Percentiles rank a stretch among this genome's conserved stretches.
Conservation (phyloP, 2,329 filamentous ascomycete species). For the Colletotrichum theobromicola region DNA sequence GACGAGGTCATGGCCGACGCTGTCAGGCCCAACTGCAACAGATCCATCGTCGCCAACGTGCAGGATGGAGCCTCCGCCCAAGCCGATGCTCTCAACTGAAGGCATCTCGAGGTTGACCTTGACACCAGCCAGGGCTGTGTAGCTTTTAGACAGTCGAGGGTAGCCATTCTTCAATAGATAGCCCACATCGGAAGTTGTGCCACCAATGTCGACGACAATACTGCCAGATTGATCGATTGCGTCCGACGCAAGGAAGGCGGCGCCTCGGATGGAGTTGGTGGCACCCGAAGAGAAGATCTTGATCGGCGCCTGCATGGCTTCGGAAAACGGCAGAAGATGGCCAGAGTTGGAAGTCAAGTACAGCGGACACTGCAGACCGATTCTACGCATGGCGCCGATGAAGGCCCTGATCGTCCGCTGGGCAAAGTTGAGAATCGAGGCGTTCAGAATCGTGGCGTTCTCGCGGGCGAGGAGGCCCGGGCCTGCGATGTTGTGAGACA, state of each 20-base stretch:
- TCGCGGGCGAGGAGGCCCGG: constrained; percentile 52
- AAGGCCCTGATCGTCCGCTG: constrained; percentile 51
- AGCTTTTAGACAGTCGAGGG: constrained; percentile 26
- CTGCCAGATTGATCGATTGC: constrained; percentile 12
- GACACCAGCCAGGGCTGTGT: constrained; percentile 25
- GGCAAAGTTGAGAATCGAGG: constrained; percentile 52
- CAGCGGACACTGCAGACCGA: constrained; percentile 42
- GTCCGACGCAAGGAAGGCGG: constrained; percentile 21
- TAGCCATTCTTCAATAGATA: constrained; percentile 26
- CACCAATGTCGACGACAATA: constrained; percentile 27
- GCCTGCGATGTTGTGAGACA: constrained; percentile 39
- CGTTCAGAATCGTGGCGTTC: constrained; percentile 59
- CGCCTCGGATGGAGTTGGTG: constrained; percentile 29
- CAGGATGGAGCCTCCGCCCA: constrained; percentile 26
- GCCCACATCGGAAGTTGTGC: constrained; percentile 27
- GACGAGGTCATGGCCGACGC: constrained; percentile 27
- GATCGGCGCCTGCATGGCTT: constrained; percentile 27
- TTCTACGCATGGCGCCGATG: constrained; percentile 43
- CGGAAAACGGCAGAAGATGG: constrained; percentile 22
- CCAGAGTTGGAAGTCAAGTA: constrained; percentile 59
- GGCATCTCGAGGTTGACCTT: constrained; percentile 29
- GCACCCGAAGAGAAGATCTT: constrained; percentile 27
- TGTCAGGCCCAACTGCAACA: constrained; percentile 28
- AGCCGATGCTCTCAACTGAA: constrained; percentile 27
- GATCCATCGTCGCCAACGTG: background rate